Conservation (phyloP, 345 rosid genomes). For the Barbarea vulgaris region DNA sequence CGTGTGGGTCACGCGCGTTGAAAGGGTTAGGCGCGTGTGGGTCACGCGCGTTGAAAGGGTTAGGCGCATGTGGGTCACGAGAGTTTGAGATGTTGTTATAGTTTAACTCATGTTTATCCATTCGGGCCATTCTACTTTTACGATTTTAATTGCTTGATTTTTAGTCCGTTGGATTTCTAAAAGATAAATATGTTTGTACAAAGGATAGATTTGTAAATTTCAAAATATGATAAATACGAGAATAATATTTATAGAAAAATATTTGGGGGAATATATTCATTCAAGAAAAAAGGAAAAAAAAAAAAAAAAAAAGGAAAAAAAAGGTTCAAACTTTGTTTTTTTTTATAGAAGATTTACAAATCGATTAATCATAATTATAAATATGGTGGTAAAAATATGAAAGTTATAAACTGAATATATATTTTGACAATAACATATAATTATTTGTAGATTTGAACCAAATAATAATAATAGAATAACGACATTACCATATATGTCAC, state of each 20-base stretch:
- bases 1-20: too few relatives aligned
- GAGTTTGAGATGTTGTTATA: too few relatives aligned
- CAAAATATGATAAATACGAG: background rate
- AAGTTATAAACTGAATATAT: background rate
- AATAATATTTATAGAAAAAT: background rate
- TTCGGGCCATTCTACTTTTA: background rate
- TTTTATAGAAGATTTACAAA: background rate
- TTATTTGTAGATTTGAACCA: too few relatives aligned
- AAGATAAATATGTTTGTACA: background rate
- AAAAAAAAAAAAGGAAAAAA: too few relatives aligned
- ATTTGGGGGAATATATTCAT: background rate
- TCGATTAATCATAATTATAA: background rate
- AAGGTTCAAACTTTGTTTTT: background rate
- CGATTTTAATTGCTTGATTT: background rate
- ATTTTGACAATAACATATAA: too few relatives aligned
- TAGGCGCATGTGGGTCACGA: too few relatives aligned
- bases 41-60: too few relatives aligned
- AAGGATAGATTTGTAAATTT: background rate
- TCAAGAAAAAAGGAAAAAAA: background rate
- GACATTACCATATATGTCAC: too few relatives aligned
- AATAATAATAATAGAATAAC: too few relatives aligned
- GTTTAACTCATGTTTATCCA: constrained; percentile 32
- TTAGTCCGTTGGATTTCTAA: background rate
- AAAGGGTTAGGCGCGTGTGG: too few relatives aligned
- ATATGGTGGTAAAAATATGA: background rate